A percentile compares a stretch with the other conserved stretches of the same genome.
Evolutionary conservation across 1,284 basidiomycete genomes (phyloP).

Genomic region (Ganoderma lingzhi): DNA sequence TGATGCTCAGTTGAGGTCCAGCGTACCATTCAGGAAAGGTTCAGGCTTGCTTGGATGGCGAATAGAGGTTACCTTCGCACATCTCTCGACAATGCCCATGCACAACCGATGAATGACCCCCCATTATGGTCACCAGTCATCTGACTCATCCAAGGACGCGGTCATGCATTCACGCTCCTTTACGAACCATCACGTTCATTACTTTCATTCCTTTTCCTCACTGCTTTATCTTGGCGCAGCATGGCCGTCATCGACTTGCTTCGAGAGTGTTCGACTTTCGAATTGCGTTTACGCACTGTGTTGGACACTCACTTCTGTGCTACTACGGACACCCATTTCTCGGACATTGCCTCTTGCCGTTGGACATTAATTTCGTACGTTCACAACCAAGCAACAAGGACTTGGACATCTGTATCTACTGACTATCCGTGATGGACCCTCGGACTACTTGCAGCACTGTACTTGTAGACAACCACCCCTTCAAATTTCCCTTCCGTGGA

Average conservation of each 20-base stretch:
- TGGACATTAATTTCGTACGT: slow-evolving; percentile 17
- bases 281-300: slow-evolving; percentile 23
- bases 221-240: slow-evolving; percentile 27
- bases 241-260: slow-evolving; percentile 27
- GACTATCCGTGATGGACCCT: slow-evolving; percentile 22
- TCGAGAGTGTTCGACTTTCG: slow-evolving; percentile 30
- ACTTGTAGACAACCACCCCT: slow-evolving; percentile 31
- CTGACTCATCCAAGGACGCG: slow-evolving; percentile 19
- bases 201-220: slow-evolving; percentile 18
- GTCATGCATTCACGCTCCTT: slow-evolving; percentile 36
- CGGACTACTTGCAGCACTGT: slow-evolving; percentile 31
- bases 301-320: slow-evolving; percentile 23
- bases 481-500: slow-evolving; percentile 22
- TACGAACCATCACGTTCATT: slow-evolving; percentile 35
- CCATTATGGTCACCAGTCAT: slow-evolving; percentile 4
- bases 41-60: slow-evolving; percentile 45
- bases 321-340: slow-evolving; percentile 27
- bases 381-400: slow-evolving; percentile 25
- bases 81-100: slow-evolving; percentile 21
- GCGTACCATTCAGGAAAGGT: slow-evolving; percentile 50
- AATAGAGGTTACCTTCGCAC: slow-evolving; percentile 32
- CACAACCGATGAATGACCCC: slow-evolving; percentile 1
- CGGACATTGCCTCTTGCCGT: slow-evolving; percentile 23
- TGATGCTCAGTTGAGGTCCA: slow-evolving; percentile 11
- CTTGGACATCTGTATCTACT: slow-evolving; percentile 31